Base-by-base conservation (phyloP, 2,329 filamentous ascomycete genomes). In the Tolypocladium ovalisporum region DNA sequence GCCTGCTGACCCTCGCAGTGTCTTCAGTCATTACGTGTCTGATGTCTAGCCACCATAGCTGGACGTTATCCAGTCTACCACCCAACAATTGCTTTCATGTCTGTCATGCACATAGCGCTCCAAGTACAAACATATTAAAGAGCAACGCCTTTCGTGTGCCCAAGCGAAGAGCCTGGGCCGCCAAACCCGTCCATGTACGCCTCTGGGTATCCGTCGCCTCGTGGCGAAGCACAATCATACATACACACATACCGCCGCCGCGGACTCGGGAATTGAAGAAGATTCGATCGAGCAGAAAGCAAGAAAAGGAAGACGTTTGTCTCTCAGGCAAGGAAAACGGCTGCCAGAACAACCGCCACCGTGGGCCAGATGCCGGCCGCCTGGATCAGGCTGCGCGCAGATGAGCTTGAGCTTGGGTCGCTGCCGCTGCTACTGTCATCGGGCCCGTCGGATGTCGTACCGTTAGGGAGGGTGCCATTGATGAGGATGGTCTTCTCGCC, bases 391-490 rank as follows among this genome's bases (percentile, higher is more conserved):
- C 62, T 62, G 15, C 61, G 62, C 60, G 75, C 60, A 35, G 53
- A 22, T 7, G 62, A 69, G 42, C 66, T 64, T 7, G 73, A 68
- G n/a, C n/a, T 12, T 12, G 36, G 13, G 36, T 13, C 36, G 36
- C 10, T 12, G 36, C 36, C 36, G 40, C 40, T 24, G 22, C 22
- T 15, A 9, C 39, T 42, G 9, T 76, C 68, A 4, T 68, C 59
- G 5, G 62, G 59, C 2, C 59, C 63, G 44, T 65, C 68, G 17
- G 60, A 76, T 0, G 82, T 85, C 0, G 85, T 88, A 54, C 82
- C 83, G 62, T 88, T 87, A 35, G 85, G 81, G 4, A 93, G 73
- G 0, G 86, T 88, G n/a, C 89, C 89, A 68, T 91, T 90, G 67
- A 93, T 73, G 35, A 89, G 75, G 40, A 94, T 79, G 1, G 82